Base-by-base conservation (phyloP, 805 yeast genomes). In the Candida manassasensis region DNA sequence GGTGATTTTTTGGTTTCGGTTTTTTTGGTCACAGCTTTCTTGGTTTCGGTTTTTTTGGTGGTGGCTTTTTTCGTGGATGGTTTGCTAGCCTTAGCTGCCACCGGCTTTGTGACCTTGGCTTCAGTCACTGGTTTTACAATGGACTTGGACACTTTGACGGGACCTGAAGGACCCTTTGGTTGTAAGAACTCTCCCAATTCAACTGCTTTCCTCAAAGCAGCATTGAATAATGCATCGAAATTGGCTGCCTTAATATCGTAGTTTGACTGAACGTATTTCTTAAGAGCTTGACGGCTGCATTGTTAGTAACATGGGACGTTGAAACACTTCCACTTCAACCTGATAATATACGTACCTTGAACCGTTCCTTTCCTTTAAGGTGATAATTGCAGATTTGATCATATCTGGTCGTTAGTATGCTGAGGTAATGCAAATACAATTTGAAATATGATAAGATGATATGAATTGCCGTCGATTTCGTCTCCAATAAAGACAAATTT, bases 91-190 rank as follows among this genome's bases (percentile, higher is more conserved):
- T 34, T 36, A 21, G 58, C 47, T 22, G 61, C 49, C 32, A 53
- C 50, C 21, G 31, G 43, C 50, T 57, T 17, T 55, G 40, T 19
- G 10, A 31, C 41, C 27, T 34, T 38, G 14, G 51, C 48, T 37
- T 44, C 48, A 40, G 50, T 38, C 44, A 57, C 44, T 32, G 57
- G 57, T 34, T 52, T 46, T 29, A 52, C 65, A 14, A 24, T 11
- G 49, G 64, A 58, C 65, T 75, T 76, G 53, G 65, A 69, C 42
- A 82, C 59, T 62, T 85, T 84, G 45, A 85, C 76, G 31, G 95
- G 85, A 33, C 95, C 95, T 9, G 94, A 79, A 13, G 95, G 81
- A 32, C 95, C 95, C 66, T 86, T 85, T 56, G 95, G 95, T 64
- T 84, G 95, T 30, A 72, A 57, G 46, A 86, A 84, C 35, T 75